Conservation (phyloP, 2,329 filamentous ascomycete species). For the Phaeosphaeria sp. region DNA sequence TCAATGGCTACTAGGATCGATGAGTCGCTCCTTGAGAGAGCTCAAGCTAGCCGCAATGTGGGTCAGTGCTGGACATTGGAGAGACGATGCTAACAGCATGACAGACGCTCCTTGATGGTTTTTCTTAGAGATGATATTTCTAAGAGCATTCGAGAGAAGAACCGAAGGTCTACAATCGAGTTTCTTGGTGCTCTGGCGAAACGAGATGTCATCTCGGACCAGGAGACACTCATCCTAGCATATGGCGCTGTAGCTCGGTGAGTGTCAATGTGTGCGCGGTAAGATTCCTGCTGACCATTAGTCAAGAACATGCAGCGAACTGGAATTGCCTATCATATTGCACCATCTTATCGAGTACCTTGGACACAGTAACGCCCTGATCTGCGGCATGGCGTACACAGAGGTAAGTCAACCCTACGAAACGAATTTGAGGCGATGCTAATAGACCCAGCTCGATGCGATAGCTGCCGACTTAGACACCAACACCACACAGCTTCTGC, state of each 20-base stretch:
- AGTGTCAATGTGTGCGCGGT: conserved; percentile 17
- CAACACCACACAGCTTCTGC: conserved; percentile 73
- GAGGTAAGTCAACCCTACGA: conserved; percentile 60
- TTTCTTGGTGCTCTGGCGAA: conserved; percentile 76
- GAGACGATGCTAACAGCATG: neutral
- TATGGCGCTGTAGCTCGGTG: conserved; percentile 84
- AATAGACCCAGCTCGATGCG: conserved; percentile 64
- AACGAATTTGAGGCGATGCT: neutral
- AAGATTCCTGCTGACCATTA: conserved; percentile 10
- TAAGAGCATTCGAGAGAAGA: conserved; percentile 61
- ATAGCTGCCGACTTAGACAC: conserved; percentile 71
- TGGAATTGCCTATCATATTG: conserved; percentile 86
- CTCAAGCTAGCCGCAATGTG: conserved; percentile 81
- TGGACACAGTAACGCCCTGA: conserved; percentile 79
- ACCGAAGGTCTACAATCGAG: conserved; percentile 73
- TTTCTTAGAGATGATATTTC: conserved; percentile 66
- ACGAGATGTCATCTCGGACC: conserved; percentile 69
- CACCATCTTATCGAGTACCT: conserved; percentile 86
- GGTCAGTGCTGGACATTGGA: conserved; percentile 19
- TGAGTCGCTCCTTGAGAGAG: conserved; percentile 85
- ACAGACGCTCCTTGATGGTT: conserved; percentile 67
- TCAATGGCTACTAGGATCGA: conserved; percentile 80
- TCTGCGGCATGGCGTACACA: conserved; percentile 82
- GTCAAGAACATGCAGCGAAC: conserved; percentile 71
- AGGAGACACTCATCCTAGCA: conserved; percentile 84